A percentile compares a stretch with the other conserved stretches of the same genome.
phyloP scores from a whole-genome alignment of 2,329 filamentous ascomycete genomes.

The Xylariaceae sp. region DNA sequence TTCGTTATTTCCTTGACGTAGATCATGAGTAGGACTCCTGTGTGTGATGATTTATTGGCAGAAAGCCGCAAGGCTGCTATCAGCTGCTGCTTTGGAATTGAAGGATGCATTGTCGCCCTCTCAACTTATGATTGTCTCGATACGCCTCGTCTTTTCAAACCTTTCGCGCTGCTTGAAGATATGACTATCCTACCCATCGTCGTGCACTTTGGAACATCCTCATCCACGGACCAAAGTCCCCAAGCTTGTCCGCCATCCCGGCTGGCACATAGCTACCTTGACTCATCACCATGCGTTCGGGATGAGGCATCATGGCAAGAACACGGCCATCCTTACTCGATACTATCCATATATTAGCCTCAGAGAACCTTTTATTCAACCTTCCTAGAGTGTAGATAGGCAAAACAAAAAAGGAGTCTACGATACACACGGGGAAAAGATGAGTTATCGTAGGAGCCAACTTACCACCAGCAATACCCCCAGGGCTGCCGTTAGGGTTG shows the following conservation, averaged over 20 bases:
- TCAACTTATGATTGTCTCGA: too few species aligned
- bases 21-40: too few species aligned
- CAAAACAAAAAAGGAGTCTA: background rate
- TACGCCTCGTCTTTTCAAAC: too few species aligned
- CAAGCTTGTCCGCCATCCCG: conserved; percentile 60
- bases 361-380: too few species aligned
- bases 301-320: conserved; percentile 89
- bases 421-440: too few species aligned
- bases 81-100: too few species aligned
- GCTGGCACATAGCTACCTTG: conserved; percentile 72
- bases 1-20: too few species aligned
- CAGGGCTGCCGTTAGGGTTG: conserved; percentile 83
- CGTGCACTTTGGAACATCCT: conserved; percentile 84
- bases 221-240: conserved; percentile 79
- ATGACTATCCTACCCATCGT: conserved; percentile 68
- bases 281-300: conserved; percentile 80
- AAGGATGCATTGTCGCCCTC: too few species aligned
- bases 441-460: background rate
- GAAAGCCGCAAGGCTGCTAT: too few species aligned
- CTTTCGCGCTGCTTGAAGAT: too few species aligned
- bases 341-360: background rate
- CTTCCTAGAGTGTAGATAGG: too few species aligned
- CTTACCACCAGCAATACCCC: conserved; percentile 71
- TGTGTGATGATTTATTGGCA: too few species aligned
- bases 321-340: conserved; percentile 74